Percentiles rank a stretch among this genome's conserved stretches.
These are phyloP conservation scores for Macrophomina tecta DNA, from an alignment of 2,329 filamentous ascomycete genomes.

Conservation along the genomic window DNA sequence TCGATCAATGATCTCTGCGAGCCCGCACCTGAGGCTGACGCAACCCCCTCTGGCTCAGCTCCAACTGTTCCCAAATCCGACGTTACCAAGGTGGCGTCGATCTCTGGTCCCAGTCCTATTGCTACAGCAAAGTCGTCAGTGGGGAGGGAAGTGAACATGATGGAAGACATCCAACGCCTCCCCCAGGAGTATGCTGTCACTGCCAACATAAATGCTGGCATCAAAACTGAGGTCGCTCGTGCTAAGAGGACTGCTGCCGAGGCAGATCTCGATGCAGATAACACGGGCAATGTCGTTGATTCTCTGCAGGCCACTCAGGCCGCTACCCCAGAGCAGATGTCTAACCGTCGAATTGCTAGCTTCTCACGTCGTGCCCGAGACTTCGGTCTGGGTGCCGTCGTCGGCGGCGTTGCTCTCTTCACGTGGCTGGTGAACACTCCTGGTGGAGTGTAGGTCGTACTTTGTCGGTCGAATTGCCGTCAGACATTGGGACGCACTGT, in stretches of 20 bases:
- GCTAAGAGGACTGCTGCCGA: not conserved
- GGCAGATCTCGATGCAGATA: constrained; percentile 7
- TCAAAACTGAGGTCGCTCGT: not conserved
- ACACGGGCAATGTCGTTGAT: not conserved
- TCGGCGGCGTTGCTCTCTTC: constrained; percentile 10
- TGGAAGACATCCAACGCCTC: not conserved
- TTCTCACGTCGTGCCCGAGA: constrained; percentile 14
- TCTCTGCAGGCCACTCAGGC: not conserved
- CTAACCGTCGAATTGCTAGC: constrained; percentile 4
- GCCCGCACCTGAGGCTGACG: constrained; percentile 3
- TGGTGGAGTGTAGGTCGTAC: not conserved
- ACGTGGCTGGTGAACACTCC: not conserved
- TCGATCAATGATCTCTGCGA: constrained; percentile 24
- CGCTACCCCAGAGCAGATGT: constrained; percentile 18
- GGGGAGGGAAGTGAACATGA: not conserved
- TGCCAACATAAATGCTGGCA: not conserved
- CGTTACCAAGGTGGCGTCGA: not conserved
- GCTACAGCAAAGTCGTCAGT: not conserved
- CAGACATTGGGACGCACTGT: not conserved
- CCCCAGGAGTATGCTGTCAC: not conserved
- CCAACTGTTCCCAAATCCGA: not conserved
- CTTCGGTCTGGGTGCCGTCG: constrained; percentile 2
- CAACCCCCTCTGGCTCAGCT: not conserved
- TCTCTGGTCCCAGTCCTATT: not conserved
- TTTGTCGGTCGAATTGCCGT: not conserved